Base-by-base conservation (phyloP, 495 filamentous ascomycete genomes). In the Melanomma pulvis-pyrius region DNA sequence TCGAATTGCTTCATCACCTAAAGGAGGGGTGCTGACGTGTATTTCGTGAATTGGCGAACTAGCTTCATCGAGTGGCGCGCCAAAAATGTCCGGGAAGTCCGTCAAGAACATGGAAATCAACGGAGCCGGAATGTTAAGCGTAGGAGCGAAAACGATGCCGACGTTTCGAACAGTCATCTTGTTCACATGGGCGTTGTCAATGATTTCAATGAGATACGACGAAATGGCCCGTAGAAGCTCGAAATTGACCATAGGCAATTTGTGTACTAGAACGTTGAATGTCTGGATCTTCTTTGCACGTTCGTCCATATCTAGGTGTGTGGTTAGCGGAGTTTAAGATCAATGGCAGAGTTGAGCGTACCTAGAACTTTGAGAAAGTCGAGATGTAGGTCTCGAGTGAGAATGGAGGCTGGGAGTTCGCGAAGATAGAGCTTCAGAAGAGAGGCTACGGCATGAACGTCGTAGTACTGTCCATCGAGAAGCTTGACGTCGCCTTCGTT, bases 111-210 rank as follows among this genome's bases (percentile, higher is more conserved):
- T 82, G 1, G 92, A 92, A 71, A 98, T 96, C 7, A 98, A 89
- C 17, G 96, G 93, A 0, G 92, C 92, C 0, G 96, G 93, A 44
- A 98, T 97, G 77, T 98, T 98, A 32, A 98, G 83, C 0, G 96
- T 98, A 1, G 94, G 94, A n/a, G 96, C 94, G 77, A 98, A 98
- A 59, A 98, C 93, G 66, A 98, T 98, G 69, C 94, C 92, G 54
- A 98, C 92, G 76, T 98, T 98, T 41, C 94, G 86, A 57, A 97
- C 91, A 5, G 89, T 96, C 94, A 98, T 98, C 80, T 97, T 98
- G 79, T 98, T 98, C 70, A 89, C 81, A 67, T 92, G 89, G 1
- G 91, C 83, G 67, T 97, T 90, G 73, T 92, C 90, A 67, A 96
- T 89, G 68, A 98, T 92, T 68, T 87, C 87, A 71, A 96, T 90